A percentile compares a stretch with the other conserved stretches of the same genome.
These are phyloP conservation scores for Vanrija sp. DNA, from an alignment of 1,284 basidiomycete genomes.

Conservation along the genomic window DNA sequence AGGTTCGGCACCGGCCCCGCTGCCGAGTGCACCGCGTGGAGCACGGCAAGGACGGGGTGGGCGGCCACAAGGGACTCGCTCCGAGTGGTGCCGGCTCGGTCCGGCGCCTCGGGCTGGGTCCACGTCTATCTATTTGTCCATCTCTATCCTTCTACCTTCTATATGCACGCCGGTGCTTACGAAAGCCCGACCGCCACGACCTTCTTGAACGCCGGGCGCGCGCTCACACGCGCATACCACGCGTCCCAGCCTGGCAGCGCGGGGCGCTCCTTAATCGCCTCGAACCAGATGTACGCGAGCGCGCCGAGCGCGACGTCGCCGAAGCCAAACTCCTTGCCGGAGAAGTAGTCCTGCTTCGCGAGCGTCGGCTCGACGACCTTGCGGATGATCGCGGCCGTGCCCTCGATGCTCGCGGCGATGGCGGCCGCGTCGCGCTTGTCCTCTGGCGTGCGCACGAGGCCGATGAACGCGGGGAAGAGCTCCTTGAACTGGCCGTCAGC, in stretches of 20 bases:
- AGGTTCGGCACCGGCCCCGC: too few relatives aligned
- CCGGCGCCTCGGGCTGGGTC: too few relatives aligned
- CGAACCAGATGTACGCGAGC: constrained; percentile 8
- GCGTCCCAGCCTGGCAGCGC: not conserved
- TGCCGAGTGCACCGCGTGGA: too few relatives aligned
- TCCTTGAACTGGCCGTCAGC: not conserved
- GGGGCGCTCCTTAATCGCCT: constrained; percentile 6
- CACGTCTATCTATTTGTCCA: too few relatives aligned
- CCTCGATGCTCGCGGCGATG: not conserved
- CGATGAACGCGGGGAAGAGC: constrained; percentile 1
- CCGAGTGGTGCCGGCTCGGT: too few relatives aligned
- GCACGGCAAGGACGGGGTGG: too few relatives aligned
- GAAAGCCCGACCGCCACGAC: not conserved
- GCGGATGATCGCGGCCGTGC: too few relatives aligned
- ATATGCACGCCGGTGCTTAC: too few relatives aligned
- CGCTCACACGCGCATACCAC: constrained; percentile 8
- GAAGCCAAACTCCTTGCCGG: constrained; percentile 4
- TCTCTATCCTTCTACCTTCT: too few relatives aligned
- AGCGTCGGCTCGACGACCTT: constrained; percentile 3
- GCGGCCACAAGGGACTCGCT: too few relatives aligned
- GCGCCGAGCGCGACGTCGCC: constrained; percentile 11
- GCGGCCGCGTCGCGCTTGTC: constrained; percentile 2
- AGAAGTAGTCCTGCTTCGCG: constrained; percentile 5
- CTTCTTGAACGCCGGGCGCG: constrained; percentile 7
- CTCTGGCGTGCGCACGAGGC: constrained; percentile 1